Evolutionary conservation across 1,139 yeast species (phyloP), one percentile per base, ranked within the genome.

Genomic region (Kluyveromyces marxianus): DNA sequence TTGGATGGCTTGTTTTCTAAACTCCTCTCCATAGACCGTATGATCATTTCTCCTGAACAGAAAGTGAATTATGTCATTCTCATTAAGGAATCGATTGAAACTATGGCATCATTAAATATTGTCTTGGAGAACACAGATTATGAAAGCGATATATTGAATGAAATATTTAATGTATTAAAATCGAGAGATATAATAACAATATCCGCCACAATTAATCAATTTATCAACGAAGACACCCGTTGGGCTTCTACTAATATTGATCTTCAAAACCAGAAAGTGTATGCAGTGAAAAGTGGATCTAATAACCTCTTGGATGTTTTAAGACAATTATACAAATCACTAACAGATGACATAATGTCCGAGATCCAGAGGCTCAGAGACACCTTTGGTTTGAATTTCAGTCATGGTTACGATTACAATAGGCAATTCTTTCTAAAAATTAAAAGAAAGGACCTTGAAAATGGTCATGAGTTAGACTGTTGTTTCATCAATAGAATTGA

Each of bases 231-330:
- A 25, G 75, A 72, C 48, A 68, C 74, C 42, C 50, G 51, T 3
- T 70, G 75, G 74, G 75, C 75, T 0, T 58, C 56, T 1, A 60
- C 63, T 2, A 57, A 68, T 1, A 50, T 69, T 4, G 75, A 74
- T 38, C 51, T 72, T 29, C 69, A 68, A 44, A 70, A 71, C 49
- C 77, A 73, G 50, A 66, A 66, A 50, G 65, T 71, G 36, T 70
- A 70, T 55, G 77, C 77, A 0, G 68, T 74, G 0, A 69, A 63
- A 49, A 55, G 67, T 30, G 77, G 76, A 0, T 55, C 61, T 2
- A 74, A 74, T 56, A 78, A 79, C 0, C 57, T 74, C 26, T 54
- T 75, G 2, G 77, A 72, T 55, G 68, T 72, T 0, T 69, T 75
- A 1, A 61, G 78, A 39, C 67, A 67, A 48, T 50, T 73, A 0